Percentiles rank a stretch among this genome's conserved stretches.
Evolutionary conservation across 2,329 filamentous ascomycete species (phyloP).

Genomic region (Cyclaneusma minus): DNA sequence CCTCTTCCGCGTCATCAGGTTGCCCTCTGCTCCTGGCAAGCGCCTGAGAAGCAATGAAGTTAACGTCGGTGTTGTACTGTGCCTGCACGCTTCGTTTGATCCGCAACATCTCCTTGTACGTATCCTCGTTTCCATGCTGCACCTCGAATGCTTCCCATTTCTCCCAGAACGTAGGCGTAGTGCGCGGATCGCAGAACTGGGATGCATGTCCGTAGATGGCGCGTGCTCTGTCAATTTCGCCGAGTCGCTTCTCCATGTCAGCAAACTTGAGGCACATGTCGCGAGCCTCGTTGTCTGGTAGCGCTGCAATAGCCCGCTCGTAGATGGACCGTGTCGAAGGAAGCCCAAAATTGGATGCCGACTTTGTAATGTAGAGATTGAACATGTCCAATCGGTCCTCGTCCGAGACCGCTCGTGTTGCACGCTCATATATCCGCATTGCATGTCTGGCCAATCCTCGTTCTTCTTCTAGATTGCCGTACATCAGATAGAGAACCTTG

Average conservation of each 20-base stretch:
- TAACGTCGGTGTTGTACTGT: conserved; percentile 97
- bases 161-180: conserved; percentile 79
- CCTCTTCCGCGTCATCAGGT: conserved; percentile 26
- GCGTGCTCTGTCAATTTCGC: conserved; percentile 86
- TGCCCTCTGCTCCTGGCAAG: conserved; percentile 63
- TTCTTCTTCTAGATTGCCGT: conserved; percentile 92
- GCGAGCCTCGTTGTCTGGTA: conserved; percentile 84
- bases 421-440: conserved; percentile 97
- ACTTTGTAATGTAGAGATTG: conserved; percentile 98
- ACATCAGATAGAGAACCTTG: conserved; percentile 94
- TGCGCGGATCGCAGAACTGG: conserved; percentile 92
- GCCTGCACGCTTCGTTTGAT: conserved; percentile 96
- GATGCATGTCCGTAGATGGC: conserved; percentile 94
- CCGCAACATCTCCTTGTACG: conserved; percentile 96
- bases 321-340: conserved; percentile 92
- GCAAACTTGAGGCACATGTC: conserved; percentile 99
- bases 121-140: conserved; percentile 96
- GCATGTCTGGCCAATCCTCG: conserved; percentile 86
- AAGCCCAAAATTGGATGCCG: conserved; percentile 91
- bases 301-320: conserved; percentile 83
- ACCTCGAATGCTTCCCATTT: conserved; percentile 98
- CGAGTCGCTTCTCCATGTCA: conserved; percentile 83
- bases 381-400: conserved; percentile 96
- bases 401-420: conserved; percentile 84
- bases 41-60: conserved; percentile 93